A percentile compares a stretch with the other conserved stretches of the same genome.
These are phyloP conservation scores for Suillus subaureus DNA, from an alignment of 768 basidiomycete species.

Conservation along the genomic window DNA sequence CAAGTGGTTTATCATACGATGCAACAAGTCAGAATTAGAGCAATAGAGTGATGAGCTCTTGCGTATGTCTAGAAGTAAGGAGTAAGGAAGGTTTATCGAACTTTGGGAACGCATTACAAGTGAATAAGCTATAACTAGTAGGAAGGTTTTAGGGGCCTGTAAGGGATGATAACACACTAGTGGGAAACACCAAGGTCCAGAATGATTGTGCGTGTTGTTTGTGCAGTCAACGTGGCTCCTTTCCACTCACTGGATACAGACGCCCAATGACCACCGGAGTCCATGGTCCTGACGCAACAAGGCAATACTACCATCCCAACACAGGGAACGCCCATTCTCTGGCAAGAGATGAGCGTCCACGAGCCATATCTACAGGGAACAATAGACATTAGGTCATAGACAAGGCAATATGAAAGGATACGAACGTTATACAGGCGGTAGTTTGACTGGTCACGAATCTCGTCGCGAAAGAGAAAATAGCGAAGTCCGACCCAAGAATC, in stretches of 20 bases:
- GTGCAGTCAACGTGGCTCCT: not conserved
- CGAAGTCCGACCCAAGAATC: constrained; percentile 19
- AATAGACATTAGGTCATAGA: not conserved
- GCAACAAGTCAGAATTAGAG: not conserved
- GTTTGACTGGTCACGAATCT: constrained; percentile 14
- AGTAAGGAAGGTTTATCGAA: not conserved
- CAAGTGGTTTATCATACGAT: not conserved
- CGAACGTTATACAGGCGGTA: constrained; percentile 20
- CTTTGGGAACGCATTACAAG: not conserved
- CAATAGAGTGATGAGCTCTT: not conserved
- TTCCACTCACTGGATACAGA: not conserved
- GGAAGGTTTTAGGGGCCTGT: not conserved
- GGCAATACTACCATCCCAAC: not conserved
- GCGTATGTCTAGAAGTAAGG: not conserved
- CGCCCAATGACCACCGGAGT: not conserved
- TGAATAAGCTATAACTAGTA: not conserved
- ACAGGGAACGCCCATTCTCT: not conserved
- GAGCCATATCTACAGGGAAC: not conserved
- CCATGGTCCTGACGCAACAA: not conserved
- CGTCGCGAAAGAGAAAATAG: constrained; percentile 16
- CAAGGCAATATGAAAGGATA: not conserved
- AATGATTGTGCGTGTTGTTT: not conserved
- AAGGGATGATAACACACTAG: not conserved
- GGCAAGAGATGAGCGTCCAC: not conserved
- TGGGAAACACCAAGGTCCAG: not conserved